These are phyloP conservation scores for Lichenothelia convexa DNA, from an alignment of 495 filamentous ascomycete genomes.

Conservation along the genomic window DNA sequence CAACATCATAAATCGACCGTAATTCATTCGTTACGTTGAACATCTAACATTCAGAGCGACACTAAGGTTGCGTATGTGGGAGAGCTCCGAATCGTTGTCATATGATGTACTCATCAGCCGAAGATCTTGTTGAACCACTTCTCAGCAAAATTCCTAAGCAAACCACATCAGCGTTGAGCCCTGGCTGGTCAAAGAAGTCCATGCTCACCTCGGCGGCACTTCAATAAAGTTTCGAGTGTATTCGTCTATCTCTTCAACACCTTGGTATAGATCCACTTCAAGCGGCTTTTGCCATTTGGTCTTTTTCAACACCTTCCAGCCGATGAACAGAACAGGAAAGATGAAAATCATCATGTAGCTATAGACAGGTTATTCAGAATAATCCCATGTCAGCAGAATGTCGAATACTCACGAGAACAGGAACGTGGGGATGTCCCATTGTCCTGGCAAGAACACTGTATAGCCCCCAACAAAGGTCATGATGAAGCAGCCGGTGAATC, in stretches of 20 bases:
- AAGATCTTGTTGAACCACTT: slow-evolving; percentile 19
- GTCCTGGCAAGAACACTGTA: slow-evolving; percentile 51
- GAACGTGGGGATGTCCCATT: slow-evolving; percentile 57
- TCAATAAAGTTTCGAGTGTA: slow-evolving; percentile 49
- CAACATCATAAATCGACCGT: no score
- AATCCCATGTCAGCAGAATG: slow-evolving; percentile 3
- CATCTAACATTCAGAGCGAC: no score
- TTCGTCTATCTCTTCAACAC: slow-evolving; percentile 55
- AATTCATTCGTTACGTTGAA: no score
- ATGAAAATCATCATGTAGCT: slow-evolving; percentile 47
- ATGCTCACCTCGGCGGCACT: slow-evolving; percentile 34
- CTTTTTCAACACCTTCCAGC: slow-evolving; percentile 51
- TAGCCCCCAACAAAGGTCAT: slow-evolving; percentile 67
- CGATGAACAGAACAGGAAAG: slow-evolving; percentile 45
- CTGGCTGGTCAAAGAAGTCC: neutral
- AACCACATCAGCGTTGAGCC: neutral
- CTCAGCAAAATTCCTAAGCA: slow-evolving; percentile 9
- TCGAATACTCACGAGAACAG: slow-evolving; percentile 43
- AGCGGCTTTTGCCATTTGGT: slow-evolving; percentile 37
- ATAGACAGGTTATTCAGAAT: neutral
- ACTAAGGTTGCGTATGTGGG: no score
- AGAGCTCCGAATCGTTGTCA: no score
- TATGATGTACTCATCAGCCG: slow-evolving; percentile 5
- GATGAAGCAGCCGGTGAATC: slow-evolving; percentile 36
- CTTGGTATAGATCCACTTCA: slow-evolving; percentile 44